A percentile compares a stretch with the other conserved stretches of the same genome.
Evolutionary conservation across 2,329 filamentous ascomycete species (phyloP).

Genomic region (Ophiostoma himal-ulmi): DNA sequence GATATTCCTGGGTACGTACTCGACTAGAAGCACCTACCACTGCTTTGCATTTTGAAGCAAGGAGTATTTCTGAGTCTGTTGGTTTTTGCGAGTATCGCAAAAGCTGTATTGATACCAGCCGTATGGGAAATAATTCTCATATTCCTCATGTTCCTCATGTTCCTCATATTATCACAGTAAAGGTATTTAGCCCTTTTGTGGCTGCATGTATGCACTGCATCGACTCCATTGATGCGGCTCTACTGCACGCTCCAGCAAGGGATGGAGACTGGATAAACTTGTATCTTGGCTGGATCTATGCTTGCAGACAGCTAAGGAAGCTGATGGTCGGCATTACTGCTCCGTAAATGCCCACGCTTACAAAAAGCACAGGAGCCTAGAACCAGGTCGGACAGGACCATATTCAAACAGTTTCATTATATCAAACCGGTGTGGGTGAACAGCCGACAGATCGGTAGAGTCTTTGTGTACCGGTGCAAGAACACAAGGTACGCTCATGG

Average conservation of each 20-base stretch:
- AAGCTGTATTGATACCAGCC: too few species aligned
- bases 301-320: not conserved
- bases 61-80: slow-evolving; percentile 2
- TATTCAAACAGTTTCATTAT: too few species aligned
- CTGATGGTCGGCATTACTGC: not conserved
- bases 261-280: not conserved
- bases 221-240: not conserved
- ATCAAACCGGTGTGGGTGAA: not conserved
- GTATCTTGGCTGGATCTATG: not conserved
- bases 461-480: not conserved
- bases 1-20: not conserved
- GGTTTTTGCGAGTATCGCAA: too few species aligned
- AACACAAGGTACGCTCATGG: too few species aligned
- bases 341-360: not conserved
- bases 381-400: not conserved
- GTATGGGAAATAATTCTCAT: too few species aligned
- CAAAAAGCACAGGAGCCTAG: not conserved
- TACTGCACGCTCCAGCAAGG: slow-evolving; percentile 11
- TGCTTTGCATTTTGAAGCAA: not conserved
- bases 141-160: too few species aligned
- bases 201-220: not conserved
- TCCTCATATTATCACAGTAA: too few species aligned
- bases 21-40: not conserved
- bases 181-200: not conserved
- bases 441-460: not conserved